Evolutionary conservation across 805 yeast genomes (phyloP).

Genomic region (Suhomyces vadensis): DNA sequence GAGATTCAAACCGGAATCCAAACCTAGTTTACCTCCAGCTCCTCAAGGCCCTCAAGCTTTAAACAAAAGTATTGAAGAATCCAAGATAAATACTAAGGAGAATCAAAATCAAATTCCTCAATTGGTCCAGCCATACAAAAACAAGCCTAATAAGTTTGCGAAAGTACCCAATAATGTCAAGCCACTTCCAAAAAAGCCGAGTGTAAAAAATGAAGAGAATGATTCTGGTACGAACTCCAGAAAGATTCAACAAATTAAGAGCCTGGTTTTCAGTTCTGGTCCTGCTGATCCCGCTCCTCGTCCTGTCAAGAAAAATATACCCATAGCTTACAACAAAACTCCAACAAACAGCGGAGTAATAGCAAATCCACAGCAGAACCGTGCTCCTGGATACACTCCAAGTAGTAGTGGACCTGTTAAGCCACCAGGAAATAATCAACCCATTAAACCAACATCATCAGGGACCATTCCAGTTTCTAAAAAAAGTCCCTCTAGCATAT

Average conservation of each 20-base stretch:
- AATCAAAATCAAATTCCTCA: background rate
- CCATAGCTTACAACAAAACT: background rate
- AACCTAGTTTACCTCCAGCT: background rate
- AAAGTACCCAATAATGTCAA: too few relatives aligned
- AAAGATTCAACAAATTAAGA: constrained; percentile 2
- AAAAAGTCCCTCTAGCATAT: constrained; percentile 13
- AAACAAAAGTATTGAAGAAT: too few relatives aligned
- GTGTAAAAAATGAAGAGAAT: background rate
- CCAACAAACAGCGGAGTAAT: background rate
- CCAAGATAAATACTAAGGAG: background rate
- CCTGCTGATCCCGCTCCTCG: constrained; percentile 1
- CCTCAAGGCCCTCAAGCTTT: background rate
- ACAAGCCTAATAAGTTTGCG: too few relatives aligned
- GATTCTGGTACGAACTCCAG: background rate
- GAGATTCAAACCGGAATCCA: background rate
- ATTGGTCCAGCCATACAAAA: too few relatives aligned
- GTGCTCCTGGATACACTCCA: background rate
- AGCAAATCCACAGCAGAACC: background rate
- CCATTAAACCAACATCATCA: constrained; percentile 7
- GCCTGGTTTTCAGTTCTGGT: constrained; percentile 3
- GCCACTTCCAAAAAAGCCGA: background rate
- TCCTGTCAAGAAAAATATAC: background rate
- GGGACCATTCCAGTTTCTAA: constrained; percentile 9
- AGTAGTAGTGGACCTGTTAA: constrained; percentile 1
- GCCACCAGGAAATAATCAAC: background rate